These are phyloP conservation scores for Clarireedia sp. DNA, from an alignment of 2,329 filamentous ascomycete species.

Conservation along the genomic window DNA sequence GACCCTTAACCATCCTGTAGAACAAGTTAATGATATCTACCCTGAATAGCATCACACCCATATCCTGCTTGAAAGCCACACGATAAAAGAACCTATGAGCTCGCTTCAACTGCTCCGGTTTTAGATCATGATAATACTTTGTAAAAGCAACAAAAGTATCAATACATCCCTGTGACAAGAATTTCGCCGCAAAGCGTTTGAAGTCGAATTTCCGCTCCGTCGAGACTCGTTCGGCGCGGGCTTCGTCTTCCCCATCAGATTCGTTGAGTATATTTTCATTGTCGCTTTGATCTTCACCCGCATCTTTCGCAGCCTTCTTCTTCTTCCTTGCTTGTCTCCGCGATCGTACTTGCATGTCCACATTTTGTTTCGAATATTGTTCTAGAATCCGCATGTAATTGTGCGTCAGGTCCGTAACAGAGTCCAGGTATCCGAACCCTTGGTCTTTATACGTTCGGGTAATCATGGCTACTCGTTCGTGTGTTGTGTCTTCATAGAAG, in stretches of 20 bases:
- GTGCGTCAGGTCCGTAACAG: conserved; percentile 81
- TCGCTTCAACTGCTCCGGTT: conserved; percentile 74
- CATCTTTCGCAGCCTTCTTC: conserved; percentile 53
- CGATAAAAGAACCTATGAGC: conserved; percentile 92
- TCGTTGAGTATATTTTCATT: conserved; percentile 47
- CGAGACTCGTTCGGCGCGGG: conserved; percentile 59
- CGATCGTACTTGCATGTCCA: conserved; percentile 86
- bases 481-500: conserved; percentile 96
- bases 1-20: conserved; percentile 86
- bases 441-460: conserved; percentile 86
- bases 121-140: conserved; percentile 72
- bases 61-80: conserved; percentile 88
- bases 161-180: conserved; percentile 75
- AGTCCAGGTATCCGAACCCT: conserved; percentile 86
- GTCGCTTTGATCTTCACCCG: conserved; percentile 35
- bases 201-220: conserved; percentile 94
- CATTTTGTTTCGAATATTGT: conserved; percentile 88
- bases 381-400: conserved; percentile 90
- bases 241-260: conserved; percentile 68
- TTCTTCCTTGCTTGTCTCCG: conserved; percentile 65
- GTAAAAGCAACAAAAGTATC: conserved; percentile 82
- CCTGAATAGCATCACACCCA: conserved; percentile 79
- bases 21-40: conserved; percentile 86
- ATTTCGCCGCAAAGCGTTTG: conserved; percentile 69
- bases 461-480: conserved; percentile 77